A percentile compares a stretch with the other conserved stretches of the same genome.
These are phyloP conservation scores for Phytophthora multivora DNA, from an alignment of 352 stramenopile genomes.

Conservation along the genomic window DNA sequence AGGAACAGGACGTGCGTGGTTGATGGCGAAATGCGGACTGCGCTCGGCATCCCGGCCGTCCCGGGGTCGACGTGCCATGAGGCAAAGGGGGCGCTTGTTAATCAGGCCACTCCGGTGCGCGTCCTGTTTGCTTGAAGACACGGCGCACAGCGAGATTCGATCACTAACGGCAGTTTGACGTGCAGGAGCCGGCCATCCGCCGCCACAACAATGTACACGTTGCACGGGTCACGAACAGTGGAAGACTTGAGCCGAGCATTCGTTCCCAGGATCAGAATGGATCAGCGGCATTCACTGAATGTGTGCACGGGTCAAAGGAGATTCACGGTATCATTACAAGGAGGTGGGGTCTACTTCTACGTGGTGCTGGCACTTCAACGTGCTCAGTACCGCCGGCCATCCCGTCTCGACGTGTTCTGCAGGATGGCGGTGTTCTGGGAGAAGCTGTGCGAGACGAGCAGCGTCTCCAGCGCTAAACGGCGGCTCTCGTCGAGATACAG, in stretches of 20 bases:
- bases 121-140: constrained; percentile 25
- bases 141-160: constrained; percentile 26
- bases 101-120: constrained; percentile 24
- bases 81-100: constrained; percentile 1
- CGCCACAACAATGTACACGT: constrained; percentile 1
- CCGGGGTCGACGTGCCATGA: constrained; percentile 19
- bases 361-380: background rate
- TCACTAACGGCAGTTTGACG: constrained; percentile 25
- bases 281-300: constrained; percentile 22
- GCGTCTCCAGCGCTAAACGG: constrained; percentile 58
- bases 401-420: constrained; percentile 72
- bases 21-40: constrained; percentile 35
- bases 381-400: constrained; percentile 77
- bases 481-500: constrained; percentile 69
- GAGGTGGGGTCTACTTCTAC: constrained; percentile 16
- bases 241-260: constrained; percentile 8
- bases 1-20: constrained; percentile 4
- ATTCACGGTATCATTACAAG: constrained; percentile 17
- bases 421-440: constrained; percentile 81
- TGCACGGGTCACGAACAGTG: constrained; percentile 27
- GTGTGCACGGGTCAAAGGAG: constrained; percentile 2
- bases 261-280: constrained; percentile 18
- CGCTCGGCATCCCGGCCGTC: constrained; percentile 5
- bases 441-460: constrained; percentile 78
- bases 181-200: constrained; percentile 13